Base-by-base conservation (phyloP, 306 rosid genomes). In the Abrus precatorius region DNA sequence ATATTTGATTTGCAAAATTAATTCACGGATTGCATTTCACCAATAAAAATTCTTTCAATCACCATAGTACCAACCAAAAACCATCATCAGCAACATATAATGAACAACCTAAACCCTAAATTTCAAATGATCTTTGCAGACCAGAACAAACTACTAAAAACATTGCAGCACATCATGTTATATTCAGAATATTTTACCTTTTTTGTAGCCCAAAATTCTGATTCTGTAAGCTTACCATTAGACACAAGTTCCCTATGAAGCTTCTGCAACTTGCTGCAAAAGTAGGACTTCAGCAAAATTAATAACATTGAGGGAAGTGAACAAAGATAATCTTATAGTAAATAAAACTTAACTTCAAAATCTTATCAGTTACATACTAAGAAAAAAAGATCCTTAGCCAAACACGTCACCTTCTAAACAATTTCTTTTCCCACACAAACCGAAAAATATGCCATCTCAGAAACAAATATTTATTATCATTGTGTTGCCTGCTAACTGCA, bases 181-280 rank as follows among this genome's bases (percentile, higher is more conserved):
- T 67, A 60, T 9, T 74, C 7, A 55, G 43, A 84, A 67, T 27
- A n/a, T 52, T 52, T 61, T 44, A 86, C 99, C 97, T 93, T 93
- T 81, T 97, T 95, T 2, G 99, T 91, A 50, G 98, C 93, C 99
- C 98, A 95, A 84, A 95, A 95, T 88, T 95, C 99, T 32, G 95
- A 88, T 82, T 95, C 99, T 36, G 99, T 91, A 89, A 95, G 90
- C 88, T 93, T 84, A 70, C 95, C 88, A 73, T 93, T 86, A 65
- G 90, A 68, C 71, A 95, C 98, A 80, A 95, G 94, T 83, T 95
- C 95, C 87, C 75, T 90, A 85, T 93, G 98, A 74, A 93, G 98
- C 70, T 87, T 95, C 89, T 90, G 93, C 90, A 95, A 80, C 86
- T 91, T 94, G 69, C 98, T 93, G 93, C 76, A 80, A 29, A 83